Conservation (phyloP, 768 basidiomycete genomes). For the Psilocybe tampanensis region DNA sequence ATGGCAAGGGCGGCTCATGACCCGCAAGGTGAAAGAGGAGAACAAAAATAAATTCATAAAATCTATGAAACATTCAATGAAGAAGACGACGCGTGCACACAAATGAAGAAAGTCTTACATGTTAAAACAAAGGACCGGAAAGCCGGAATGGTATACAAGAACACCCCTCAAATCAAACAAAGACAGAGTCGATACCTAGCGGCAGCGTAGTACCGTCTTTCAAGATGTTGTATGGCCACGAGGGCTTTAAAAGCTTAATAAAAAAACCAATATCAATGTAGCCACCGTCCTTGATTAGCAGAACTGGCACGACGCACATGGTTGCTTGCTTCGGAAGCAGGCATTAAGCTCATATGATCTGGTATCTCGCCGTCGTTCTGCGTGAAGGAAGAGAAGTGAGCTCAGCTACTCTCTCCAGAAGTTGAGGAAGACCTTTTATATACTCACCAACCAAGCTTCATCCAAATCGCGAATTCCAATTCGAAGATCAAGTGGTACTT, state of each 20-base stretch:
- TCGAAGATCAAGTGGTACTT: slow-evolving; percentile 70
- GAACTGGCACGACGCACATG: slow-evolving; percentile 50
- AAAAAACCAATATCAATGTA: slow-evolving; percentile 17
- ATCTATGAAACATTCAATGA: background rate
- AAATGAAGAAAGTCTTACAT: background rate
- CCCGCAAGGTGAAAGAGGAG: background rate
- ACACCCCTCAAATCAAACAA: background rate
- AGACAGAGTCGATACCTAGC: slow-evolving; percentile 45
- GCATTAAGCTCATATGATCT: slow-evolving; percentile 79
- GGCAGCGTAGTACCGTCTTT: slow-evolving; percentile 58
- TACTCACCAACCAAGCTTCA: slow-evolving; percentile 58
- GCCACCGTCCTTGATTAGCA: background rate
- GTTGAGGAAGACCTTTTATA: slow-evolving; percentile 1
- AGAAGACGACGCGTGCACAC: background rate
- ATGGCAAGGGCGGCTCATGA: background rate
- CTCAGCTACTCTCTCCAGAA: background rate
- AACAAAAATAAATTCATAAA: background rate
- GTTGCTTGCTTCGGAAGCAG: slow-evolving; percentile 52
- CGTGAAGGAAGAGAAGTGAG: slow-evolving; percentile 11
- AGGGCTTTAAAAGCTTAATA: slow-evolving; percentile 50
- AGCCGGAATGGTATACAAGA: background rate
- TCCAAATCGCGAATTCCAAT: slow-evolving; percentile 71
- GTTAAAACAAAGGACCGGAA: background rate
- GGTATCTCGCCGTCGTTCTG: slow-evolving; percentile 60
- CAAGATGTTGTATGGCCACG: slow-evolving; percentile 51